These are phyloP conservation scores for Xenoacremonium recifei DNA, from an alignment of 2,329 filamentous ascomycete genomes.

Conservation along the genomic window DNA sequence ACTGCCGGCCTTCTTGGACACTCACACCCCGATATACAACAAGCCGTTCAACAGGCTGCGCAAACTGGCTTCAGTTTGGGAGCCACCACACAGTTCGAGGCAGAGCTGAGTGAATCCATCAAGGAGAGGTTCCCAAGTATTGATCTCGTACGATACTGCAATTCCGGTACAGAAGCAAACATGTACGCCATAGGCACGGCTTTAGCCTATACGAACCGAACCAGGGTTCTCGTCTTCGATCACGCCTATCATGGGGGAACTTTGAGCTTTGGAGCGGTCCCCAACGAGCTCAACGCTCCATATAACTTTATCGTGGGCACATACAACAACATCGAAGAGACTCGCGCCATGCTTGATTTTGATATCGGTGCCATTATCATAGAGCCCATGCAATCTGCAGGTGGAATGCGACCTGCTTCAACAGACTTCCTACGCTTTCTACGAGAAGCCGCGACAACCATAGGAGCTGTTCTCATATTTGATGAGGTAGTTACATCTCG, in stretches of 20 bases:
- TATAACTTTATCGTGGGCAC: conserved; percentile 51
- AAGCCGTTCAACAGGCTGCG: conserved; percentile 42
- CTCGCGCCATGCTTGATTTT: conserved; percentile 33
- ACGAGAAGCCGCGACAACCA: conserved; percentile 30
- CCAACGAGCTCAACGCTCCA: not conserved
- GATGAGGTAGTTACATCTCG: conserved; percentile 67
- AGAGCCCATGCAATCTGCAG: conserved; percentile 60
- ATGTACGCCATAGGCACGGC: conserved; percentile 51
- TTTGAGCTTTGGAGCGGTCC: conserved; percentile 34
- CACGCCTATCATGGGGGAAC: conserved; percentile 30
- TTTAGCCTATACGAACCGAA: conserved; percentile 15
- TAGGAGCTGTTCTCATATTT: conserved; percentile 54
- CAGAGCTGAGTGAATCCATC: conserved; percentile 42
- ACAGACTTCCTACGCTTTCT: conserved; percentile 47
- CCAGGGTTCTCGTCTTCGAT: conserved; percentile 43
- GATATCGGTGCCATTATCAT: conserved; percentile 58
- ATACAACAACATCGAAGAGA: conserved; percentile 53
- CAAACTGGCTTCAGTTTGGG: conserved; percentile 49
- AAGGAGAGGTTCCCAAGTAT: conserved; percentile 45
- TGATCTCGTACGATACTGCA: conserved; percentile 54
- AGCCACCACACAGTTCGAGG: conserved; percentile 45
- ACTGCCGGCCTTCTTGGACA: conserved; percentile 62
- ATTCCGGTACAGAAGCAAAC: conserved; percentile 60
- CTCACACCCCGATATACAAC: conserved; percentile 48
- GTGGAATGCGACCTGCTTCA: conserved; percentile 49